A percentile compares a stretch with the other conserved stretches of the same genome.
These are phyloP conservation scores for Trifolium pratense DNA, from an alignment of 306 rosid species.

Conservation along the genomic window DNA sequence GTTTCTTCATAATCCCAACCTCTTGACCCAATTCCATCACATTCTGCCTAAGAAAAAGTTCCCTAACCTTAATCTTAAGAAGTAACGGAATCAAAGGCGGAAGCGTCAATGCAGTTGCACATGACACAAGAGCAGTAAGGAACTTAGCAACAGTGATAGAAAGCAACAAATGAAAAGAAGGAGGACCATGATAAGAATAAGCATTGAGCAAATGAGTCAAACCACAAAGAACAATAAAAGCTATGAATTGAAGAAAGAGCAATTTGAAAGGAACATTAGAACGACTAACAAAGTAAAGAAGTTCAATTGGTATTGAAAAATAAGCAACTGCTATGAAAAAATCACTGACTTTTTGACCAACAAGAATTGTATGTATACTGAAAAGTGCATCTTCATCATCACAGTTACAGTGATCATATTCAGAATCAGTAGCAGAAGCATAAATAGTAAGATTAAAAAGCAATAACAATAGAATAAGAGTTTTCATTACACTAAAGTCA, in stretches of 20 bases:
- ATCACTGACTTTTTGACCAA: slow-evolving; percentile 80
- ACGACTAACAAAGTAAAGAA: slow-evolving; percentile 84
- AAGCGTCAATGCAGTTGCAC: slow-evolving; percentile 81
- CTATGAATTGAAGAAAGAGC: slow-evolving; percentile 78
- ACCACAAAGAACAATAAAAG: slow-evolving; percentile 89
- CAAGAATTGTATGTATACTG: slow-evolving; percentile 68
- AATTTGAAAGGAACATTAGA: slow-evolving; percentile 92
- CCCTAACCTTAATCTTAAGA: slow-evolving; percentile 77
- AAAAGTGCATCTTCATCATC: slow-evolving; percentile 69
- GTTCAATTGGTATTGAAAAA: slow-evolving; percentile 87
- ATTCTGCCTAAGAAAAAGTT: slow-evolving; percentile 71
- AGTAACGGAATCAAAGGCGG: slow-evolving; percentile 75
- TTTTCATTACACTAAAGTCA: slow-evolving; percentile 35
- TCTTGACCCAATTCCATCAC: slow-evolving; percentile 77
- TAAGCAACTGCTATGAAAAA: slow-evolving; percentile 87
- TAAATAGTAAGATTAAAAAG: slow-evolving; percentile 35
- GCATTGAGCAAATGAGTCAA: slow-evolving; percentile 87
- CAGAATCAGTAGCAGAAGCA: slow-evolving; percentile 50
- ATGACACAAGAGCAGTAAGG: slow-evolving; percentile 82
- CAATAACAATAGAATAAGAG: slow-evolving; percentile 22
- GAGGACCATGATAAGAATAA: slow-evolving; percentile 72
- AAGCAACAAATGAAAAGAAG: slow-evolving; percentile 65
- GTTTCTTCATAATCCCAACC: slow-evolving; percentile 82
- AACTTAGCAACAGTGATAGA: slow-evolving; percentile 73
- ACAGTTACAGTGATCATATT: slow-evolving; percentile 54